phyloP scores from a whole-genome alignment of 2,329 filamentous ascomycete species.

The Grosmannia penicillata region DNA sequence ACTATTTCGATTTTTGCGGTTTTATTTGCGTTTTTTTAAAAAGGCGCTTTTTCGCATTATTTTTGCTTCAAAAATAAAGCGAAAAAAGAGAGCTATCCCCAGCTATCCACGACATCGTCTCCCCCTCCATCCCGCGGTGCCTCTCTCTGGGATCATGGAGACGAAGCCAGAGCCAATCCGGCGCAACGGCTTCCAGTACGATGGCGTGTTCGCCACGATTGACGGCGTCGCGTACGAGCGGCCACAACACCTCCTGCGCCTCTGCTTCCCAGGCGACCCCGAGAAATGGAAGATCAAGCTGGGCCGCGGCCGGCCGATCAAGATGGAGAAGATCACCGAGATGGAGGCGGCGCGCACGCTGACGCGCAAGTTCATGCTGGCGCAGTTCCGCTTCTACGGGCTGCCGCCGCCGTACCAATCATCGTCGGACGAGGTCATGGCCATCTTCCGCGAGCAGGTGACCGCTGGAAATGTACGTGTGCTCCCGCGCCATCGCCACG shows the following conservation, averaged over 20 bases:
- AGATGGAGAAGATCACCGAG: constrained; percentile 13
- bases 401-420: constrained; percentile 11
- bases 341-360: constrained; percentile 9
- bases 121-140: neutral
- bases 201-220: constrained; percentile 10
- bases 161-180: constrained; percentile 11
- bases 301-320: constrained; percentile 11
- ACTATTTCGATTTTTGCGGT: too few relatives aligned
- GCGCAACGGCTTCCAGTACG: constrained; percentile 19
- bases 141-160: neutral
- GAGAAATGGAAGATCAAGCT: constrained; percentile 13
- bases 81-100: constrained; percentile 1
- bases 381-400: constrained; percentile 13
- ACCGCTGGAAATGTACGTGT: constrained; percentile 7
- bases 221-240: constrained; percentile 12
- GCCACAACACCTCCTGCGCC: constrained; percentile 11
- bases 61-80: constrained; percentile 6
- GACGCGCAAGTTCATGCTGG: constrained; percentile 11
- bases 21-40: neutral
- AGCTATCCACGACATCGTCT: too few relatives aligned
- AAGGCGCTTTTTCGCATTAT: constrained; percentile 1
- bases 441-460: constrained; percentile 10
- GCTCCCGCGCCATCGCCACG: too few relatives aligned
- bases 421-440: constrained; percentile 10
- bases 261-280: constrained; percentile 11